Conservation (phyloP, 495 filamentous ascomycete genomes). For the Neurospora intermedia region DNA sequence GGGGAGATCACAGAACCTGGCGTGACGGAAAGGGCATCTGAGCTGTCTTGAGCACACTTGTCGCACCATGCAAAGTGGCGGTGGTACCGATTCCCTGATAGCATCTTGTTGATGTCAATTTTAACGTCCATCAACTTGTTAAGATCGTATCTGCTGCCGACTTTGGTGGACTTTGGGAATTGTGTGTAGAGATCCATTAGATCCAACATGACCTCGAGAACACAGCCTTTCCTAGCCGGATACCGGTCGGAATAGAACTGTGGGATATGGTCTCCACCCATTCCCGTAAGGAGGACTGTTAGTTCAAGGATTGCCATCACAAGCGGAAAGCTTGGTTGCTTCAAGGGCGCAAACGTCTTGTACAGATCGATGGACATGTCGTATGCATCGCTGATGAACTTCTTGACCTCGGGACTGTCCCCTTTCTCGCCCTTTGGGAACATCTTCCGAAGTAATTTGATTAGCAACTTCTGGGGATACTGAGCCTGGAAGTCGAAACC, state of each 20-base stretch:
- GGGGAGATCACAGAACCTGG: slow-evolving; percentile 28
- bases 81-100: slow-evolving; percentile 27
- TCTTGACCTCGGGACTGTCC: slow-evolving; percentile 11
- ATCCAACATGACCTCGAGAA: slow-evolving; percentile 81
- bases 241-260: slow-evolving; percentile 40
- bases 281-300: slow-evolving; percentile 52
- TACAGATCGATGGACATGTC: slow-evolving; percentile 81
- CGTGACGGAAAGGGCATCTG: slow-evolving; percentile 21
- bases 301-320: slow-evolving; percentile 76
- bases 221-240: slow-evolving; percentile 32
- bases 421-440: slow-evolving; percentile 15
- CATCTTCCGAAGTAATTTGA: slow-evolving; percentile 58
- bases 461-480: slow-evolving; percentile 70
- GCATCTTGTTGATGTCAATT: slow-evolving; percentile 73
- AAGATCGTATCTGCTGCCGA: slow-evolving; percentile 59
- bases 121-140: slow-evolving; percentile 73
- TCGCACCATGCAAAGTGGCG: slow-evolving; percentile 34
- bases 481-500: slow-evolving; percentile 91
- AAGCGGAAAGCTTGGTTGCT: slow-evolving; percentile 70
- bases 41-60: slow-evolving; percentile 28
- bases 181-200: slow-evolving; percentile 78
- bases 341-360: slow-evolving; percentile 83
- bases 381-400: slow-evolving; percentile 55
- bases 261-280: slow-evolving; percentile 33
- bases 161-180: slow-evolving; percentile 56